Conservation (phyloP, 2,329 filamentous ascomycete genomes). For the Trichoderma citrinoviride region DNA sequence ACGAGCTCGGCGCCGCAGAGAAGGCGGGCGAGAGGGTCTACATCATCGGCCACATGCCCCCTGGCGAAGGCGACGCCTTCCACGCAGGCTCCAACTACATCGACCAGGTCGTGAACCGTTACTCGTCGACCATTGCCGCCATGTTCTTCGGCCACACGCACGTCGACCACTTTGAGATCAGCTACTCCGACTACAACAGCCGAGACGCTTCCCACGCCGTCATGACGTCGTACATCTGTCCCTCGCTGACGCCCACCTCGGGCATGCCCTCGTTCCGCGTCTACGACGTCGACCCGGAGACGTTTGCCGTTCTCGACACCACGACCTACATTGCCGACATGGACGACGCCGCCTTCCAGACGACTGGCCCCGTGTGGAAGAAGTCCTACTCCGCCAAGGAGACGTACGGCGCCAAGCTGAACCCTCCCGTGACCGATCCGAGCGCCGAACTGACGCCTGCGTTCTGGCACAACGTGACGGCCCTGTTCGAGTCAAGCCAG, state of each 20-base stretch:
- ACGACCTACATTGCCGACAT: slow-evolving; percentile 56
- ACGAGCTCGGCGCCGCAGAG: slow-evolving; percentile 54
- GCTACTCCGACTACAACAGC: slow-evolving; percentile 48
- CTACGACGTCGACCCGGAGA: slow-evolving; percentile 56
- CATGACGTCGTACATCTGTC: slow-evolving; percentile 53
- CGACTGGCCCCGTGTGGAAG: slow-evolving; percentile 48
- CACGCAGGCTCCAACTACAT: slow-evolving; percentile 52
- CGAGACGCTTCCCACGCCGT: slow-evolving; percentile 44
- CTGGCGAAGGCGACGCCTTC: slow-evolving; percentile 50
- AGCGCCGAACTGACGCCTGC: slow-evolving; percentile 50
- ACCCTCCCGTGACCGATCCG: slow-evolving; percentile 39
- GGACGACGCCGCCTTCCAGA: slow-evolving; percentile 43
- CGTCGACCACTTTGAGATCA: slow-evolving; percentile 55
- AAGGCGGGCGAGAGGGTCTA: slow-evolving; percentile 51
- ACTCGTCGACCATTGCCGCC: slow-evolving; percentile 51
- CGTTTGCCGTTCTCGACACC: slow-evolving; percentile 53
- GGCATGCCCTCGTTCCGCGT: slow-evolving; percentile 57
- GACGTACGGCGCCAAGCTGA: slow-evolving; percentile 48
- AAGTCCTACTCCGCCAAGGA: slow-evolving; percentile 57
- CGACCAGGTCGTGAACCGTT: slow-evolving; percentile 53
- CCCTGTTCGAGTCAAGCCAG: slow-evolving; percentile 43
- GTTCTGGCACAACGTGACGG: slow-evolving; percentile 60
- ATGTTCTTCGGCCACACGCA: slow-evolving; percentile 60
- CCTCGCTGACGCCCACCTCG: slow-evolving; percentile 53
- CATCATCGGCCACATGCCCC: slow-evolving; percentile 57